Evolutionary conservation across 805 yeast genomes (phyloP).

Genomic region (Pichia manshurica): DNA sequence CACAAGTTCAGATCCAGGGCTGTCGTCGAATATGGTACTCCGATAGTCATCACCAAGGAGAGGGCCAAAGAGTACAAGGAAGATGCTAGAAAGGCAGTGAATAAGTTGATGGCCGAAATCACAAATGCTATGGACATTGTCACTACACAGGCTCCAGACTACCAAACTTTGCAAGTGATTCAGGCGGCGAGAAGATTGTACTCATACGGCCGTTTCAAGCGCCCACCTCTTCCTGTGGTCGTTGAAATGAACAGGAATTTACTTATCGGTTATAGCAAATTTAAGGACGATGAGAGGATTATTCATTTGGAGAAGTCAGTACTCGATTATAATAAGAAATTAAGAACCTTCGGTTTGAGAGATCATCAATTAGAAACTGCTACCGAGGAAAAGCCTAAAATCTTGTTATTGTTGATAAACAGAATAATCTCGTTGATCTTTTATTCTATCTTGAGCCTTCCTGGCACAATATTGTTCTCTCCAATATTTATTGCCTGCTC

Average conservation of each 20-base stretch:
- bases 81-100: constrained; percentile 65
- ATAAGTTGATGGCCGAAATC: constrained; percentile 57
- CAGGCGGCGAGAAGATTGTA: constrained; percentile 92
- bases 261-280: constrained; percentile 74
- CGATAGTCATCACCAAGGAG: constrained; percentile 57
- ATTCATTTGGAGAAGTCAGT: constrained; percentile 59
- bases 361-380: constrained; percentile 67
- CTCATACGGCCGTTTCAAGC: constrained; percentile 36
- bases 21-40: constrained; percentile 88
- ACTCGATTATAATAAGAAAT: constrained; percentile 56
- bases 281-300: constrained; percentile 65
- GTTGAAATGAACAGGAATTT: constrained; percentile 88
- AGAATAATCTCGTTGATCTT: constrained; percentile 53
- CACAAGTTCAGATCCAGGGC: constrained; percentile 94
- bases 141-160: constrained; percentile 81
- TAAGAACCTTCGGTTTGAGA: constrained; percentile 56
- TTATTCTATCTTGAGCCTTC: constrained; percentile 61
- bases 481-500: constrained; percentile 83
- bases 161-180: constrained; percentile 81
- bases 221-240: constrained; percentile 74
- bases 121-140: constrained; percentile 71
- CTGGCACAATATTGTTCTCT: constrained; percentile 80
- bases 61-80: constrained; percentile 61
- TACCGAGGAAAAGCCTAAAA: constrained; percentile 44
- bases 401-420: constrained; percentile 46